Conservation (phyloP, 495 filamentous ascomycete species). For the Pseudoneurospora amorphoporcata region DNA sequence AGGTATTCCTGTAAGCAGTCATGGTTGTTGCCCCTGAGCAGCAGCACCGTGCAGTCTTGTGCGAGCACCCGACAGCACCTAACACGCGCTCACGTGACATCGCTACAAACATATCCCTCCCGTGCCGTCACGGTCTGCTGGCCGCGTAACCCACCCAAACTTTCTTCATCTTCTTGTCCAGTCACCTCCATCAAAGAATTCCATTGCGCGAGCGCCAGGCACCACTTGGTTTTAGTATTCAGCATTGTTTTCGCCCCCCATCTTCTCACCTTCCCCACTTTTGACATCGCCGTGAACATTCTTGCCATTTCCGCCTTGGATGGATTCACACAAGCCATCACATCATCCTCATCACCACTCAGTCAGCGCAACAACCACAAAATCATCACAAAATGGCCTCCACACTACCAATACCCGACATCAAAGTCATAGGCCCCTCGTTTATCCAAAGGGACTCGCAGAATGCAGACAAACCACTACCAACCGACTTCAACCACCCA, state of each 20-base stretch:
- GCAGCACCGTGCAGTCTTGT: not conserved
- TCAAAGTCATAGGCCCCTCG: not conserved
- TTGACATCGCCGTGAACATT: not conserved
- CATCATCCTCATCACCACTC: not conserved
- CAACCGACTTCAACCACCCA: constrained; percentile 74
- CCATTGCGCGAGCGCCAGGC: not conserved
- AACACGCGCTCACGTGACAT: not conserved
- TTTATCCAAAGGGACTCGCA: not conserved
- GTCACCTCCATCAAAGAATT: not conserved
- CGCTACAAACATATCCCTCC: not conserved
- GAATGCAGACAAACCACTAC: not conserved
- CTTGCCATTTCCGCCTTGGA: not conserved
- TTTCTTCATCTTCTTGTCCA: not conserved
- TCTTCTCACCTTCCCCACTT: no score
- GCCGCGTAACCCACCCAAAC: not conserved
- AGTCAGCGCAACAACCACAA: not conserved
- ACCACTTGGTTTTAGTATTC: not conserved
- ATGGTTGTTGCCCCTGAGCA: not conserved
- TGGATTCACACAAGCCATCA: not conserved
- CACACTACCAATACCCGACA: not conserved
- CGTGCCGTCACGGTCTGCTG: not conserved
- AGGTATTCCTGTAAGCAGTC: not conserved
- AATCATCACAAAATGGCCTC: not conserved
- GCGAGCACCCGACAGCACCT: not conserved
- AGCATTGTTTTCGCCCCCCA: not conserved